Conservation (phyloP, 2,329 filamentous ascomycete genomes). For the Alternaria sp. region DNA sequence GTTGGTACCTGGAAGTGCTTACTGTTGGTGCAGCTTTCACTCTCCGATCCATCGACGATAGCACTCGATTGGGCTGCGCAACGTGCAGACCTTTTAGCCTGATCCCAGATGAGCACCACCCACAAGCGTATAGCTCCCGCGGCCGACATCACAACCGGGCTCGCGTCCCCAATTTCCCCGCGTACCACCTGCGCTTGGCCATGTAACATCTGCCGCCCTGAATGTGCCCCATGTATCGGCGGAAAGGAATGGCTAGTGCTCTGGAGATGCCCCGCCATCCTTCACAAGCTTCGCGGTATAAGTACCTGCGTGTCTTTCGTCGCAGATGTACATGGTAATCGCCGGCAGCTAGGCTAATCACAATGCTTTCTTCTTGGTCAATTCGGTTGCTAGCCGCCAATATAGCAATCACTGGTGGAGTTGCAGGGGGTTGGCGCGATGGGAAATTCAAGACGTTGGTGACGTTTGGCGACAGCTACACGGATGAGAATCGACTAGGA, state of each 20-base stretch:
- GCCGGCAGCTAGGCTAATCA: conserved; percentile 16
- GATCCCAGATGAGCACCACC: conserved; percentile 26
- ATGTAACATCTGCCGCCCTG: conserved; percentile 12
- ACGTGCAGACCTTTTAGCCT: conserved; percentile 37
- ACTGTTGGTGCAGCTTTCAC: background rate
- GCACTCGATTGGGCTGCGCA: conserved; percentile 2
- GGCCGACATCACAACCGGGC: conserved; percentile 24
- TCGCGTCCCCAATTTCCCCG: conserved; percentile 27
- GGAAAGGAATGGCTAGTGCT: conserved; percentile 24
- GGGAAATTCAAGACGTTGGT: conserved; percentile 69
- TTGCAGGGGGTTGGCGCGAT: conserved; percentile 48
- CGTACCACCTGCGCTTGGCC: conserved; percentile 26
- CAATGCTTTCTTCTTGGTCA: conserved; percentile 35
- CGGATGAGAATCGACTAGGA: conserved; percentile 71
- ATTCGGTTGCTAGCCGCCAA: conserved; percentile 32
- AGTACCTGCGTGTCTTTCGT: conserved; percentile 19
- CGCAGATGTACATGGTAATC: background rate
- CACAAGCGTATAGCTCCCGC: conserved; percentile 30
- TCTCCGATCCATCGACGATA: conserved; percentile 7
- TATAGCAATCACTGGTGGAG: conserved; percentile 30
- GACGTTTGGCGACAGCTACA: conserved; percentile 79
- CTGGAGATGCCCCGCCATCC: conserved; percentile 11
- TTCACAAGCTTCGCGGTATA: conserved; percentile 22
- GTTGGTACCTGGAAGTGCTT: background rate
- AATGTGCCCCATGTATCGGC: conserved; percentile 19